Evolutionary conservation across 2,329 filamentous ascomycete genomes (phyloP), one percentile per base, ranked within the genome.

Genomic region (Colletotrichum sp.): DNA sequence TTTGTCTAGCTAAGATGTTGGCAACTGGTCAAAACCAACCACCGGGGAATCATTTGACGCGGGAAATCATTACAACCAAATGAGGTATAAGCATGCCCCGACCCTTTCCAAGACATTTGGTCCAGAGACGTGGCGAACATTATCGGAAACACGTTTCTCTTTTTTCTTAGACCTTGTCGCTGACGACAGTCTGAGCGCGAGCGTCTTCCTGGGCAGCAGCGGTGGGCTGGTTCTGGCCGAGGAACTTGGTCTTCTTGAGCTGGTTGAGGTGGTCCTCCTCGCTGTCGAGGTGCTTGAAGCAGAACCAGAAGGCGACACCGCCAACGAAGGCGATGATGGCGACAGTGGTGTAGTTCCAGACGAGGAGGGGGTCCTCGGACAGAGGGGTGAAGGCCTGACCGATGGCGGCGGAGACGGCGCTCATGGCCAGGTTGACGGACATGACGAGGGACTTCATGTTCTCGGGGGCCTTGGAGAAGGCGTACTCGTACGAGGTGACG

Each of bases 361-460:
- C 89, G 52, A 94, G 86, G 28, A 93, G 83, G 3, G 93, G 93
- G 80, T 95, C 92, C 8, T 85, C 87, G 0, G 90, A 89, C 2
- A 95, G 85, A 1, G 90, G 86, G 9, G 91, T 90, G 52, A 94
- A 89, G 1, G 92, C 93, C 85, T 95, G 91, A n/a, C 92, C 93
- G 66, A 96, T 85, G 43, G 94, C 93, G 34, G 92, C 88, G 2
- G 92, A 91, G 78, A 96, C 88, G 73, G 93, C 94, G 34, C 88
- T 92, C 89, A 91, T 95, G 86, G 94, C 93, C 52, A 95, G 88
- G 81, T 92, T 92, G 79, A 95, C 87, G 24, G 91, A 90, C 83
- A 90, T 89, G 79, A 96, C 93, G n/a, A 96, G 88, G 2, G 92
- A 94, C 78, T 93, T 93, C 94, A 96, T 96, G 86, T 95, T 95